These are phyloP conservation scores for Thermoascus crustaceus DNA, from an alignment of 2,329 filamentous ascomycete genomes.

Conservation along the genomic window DNA sequence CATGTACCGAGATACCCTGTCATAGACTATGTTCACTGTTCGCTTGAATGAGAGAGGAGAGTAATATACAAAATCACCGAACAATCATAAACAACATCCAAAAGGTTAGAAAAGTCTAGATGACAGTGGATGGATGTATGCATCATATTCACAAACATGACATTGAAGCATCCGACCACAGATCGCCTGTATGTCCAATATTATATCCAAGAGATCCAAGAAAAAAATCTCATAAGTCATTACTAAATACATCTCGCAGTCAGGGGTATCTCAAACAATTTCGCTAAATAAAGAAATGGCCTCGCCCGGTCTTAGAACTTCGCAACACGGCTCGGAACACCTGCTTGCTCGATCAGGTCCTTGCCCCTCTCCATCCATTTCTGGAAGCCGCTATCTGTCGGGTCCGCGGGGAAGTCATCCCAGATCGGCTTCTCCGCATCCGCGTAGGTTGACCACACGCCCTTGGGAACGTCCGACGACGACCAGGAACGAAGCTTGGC, in stretches of 20 bases:
- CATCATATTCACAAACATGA: too few relatives aligned
- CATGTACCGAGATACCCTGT: too few relatives aligned
- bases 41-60: too few relatives aligned
- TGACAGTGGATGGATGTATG: too few relatives aligned
- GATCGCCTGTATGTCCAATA: background rate
- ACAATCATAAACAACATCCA: too few relatives aligned
- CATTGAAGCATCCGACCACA: too few relatives aligned
- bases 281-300: slow-evolving; percentile 14
- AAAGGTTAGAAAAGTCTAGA: too few relatives aligned
- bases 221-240: slow-evolving; percentile 3
- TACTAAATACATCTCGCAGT: slow-evolving; percentile 14
- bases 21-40: too few relatives aligned
- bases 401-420: slow-evolving; percentile 36
- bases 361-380: slow-evolving; percentile 34
- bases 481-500: slow-evolving; percentile 36
- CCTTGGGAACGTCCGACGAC: slow-evolving; percentile 28
- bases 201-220: background rate
- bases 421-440: slow-evolving; percentile 33
- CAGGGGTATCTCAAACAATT: slow-evolving; percentile 29
- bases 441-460: slow-evolving; percentile 34
- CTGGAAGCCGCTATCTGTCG: slow-evolving; percentile 32
- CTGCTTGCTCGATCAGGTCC: slow-evolving; percentile 33
- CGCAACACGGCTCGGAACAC: slow-evolving; percentile 21
- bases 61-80: too few relatives aligned
- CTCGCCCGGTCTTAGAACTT: slow-evolving; percentile 5